These are phyloP conservation scores for Rhododendron molle DNA, from an alignment of 148 eudicot genomes.

Conservation along the genomic window DNA sequence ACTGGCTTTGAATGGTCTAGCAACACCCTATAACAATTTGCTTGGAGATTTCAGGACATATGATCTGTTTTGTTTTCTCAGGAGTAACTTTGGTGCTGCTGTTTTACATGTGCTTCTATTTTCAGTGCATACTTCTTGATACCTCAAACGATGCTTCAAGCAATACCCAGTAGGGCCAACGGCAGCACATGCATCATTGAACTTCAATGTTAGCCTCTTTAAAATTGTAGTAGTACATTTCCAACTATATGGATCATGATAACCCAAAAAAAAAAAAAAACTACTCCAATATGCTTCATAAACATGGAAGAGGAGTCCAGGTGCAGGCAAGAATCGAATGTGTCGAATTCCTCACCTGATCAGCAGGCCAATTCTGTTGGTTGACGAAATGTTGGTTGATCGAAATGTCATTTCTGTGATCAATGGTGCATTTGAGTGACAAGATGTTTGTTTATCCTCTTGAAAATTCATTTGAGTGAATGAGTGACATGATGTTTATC, in stretches of 20 bases:
- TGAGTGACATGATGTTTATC: background rate
- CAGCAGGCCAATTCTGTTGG: background rate
- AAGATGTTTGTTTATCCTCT: no score
- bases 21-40: background rate
- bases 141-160: background rate
- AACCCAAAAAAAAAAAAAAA: no score
- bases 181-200: background rate
- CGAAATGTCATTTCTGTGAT: background rate
- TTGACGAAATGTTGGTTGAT: background rate
- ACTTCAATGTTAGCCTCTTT: background rate
- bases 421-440: background rate
- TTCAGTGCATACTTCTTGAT: background rate
- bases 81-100: background rate
- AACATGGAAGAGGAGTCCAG: background rate
- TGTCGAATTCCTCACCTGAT: background rate
- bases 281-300: background rate
- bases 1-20: no score
- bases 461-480: background rate
- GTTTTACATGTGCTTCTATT: background rate
- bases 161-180: background rate
- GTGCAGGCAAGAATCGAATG: background rate
- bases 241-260: background rate
- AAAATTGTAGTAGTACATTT: background rate
- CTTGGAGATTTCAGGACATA: background rate
- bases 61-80: background rate